These are phyloP conservation scores for Centaurea solstitialis DNA, from an alignment of 129 eudicot genomes.

Conservation along the genomic window DNA sequence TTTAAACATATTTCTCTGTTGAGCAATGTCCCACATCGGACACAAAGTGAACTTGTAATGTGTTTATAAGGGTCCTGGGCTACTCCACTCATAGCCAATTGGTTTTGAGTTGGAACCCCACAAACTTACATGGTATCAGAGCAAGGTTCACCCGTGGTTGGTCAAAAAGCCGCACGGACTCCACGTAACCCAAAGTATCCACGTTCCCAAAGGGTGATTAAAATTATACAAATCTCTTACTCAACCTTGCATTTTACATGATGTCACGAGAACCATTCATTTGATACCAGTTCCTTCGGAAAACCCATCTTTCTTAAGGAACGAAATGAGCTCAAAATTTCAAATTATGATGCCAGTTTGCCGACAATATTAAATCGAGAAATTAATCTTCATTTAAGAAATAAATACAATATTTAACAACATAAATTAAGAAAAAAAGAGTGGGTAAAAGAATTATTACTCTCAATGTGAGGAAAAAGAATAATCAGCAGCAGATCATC, in stretches of 20 bases:
- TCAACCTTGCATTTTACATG: not conserved
- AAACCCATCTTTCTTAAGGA: not conserved
- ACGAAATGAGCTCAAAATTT: not conserved
- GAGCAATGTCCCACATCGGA: too few relatives aligned
- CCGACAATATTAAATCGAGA: not conserved
- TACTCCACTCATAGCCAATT: too few relatives aligned
- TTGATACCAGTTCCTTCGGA: not conserved
- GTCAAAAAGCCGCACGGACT: too few relatives aligned
- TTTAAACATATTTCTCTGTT: too few relatives aligned
- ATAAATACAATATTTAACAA: slow-evolving; percentile 30
- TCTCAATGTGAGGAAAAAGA: slow-evolving; percentile 40
- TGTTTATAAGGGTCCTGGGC: too few relatives aligned
- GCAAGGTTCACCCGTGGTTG: too few relatives aligned
- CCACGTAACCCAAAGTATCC: too few relatives aligned
- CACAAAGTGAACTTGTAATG: too few relatives aligned
- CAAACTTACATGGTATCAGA: too few relatives aligned
- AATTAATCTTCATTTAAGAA: not conserved
- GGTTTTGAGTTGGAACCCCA: too few relatives aligned
- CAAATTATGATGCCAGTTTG: not conserved
- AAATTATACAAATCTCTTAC: too few relatives aligned
- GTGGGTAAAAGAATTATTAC: slow-evolving; percentile 13
- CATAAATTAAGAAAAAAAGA: not conserved
- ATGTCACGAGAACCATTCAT: not conserved
- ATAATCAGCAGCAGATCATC: slow-evolving; percentile 36
- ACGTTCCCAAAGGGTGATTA: too few relatives aligned